Evolutionary conservation across 2,329 filamentous ascomycete species (phyloP).

Genomic region (Pseudogymnoascus sp.): DNA sequence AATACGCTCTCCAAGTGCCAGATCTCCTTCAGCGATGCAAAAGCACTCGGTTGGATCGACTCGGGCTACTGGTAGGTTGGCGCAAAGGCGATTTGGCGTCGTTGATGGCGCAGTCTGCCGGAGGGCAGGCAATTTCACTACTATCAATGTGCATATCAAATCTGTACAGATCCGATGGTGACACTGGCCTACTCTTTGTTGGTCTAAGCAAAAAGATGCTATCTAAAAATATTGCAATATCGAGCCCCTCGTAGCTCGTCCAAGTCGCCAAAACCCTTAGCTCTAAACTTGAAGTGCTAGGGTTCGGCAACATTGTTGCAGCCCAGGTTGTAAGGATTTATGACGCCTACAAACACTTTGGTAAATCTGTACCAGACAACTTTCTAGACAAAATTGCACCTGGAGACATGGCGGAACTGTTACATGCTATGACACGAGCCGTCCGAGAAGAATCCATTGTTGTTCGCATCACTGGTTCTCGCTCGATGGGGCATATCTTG

Average conservation of each 20-base stretch:
- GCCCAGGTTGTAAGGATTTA: not conserved
- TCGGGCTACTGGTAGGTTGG: slow-evolving; percentile 15
- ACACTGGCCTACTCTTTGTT: not conserved
- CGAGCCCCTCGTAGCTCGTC: not conserved
- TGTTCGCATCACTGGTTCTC: not conserved
- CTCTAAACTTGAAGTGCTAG: not conserved
- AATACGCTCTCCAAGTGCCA: slow-evolving; percentile 12
- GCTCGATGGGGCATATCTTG: not conserved
- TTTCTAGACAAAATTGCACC: not conserved
- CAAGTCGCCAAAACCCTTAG: slow-evolving; percentile 11
- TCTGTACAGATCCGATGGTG: not conserved
- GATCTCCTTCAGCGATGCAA: slow-evolving; percentile 13
- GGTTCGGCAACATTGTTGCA: not conserved
- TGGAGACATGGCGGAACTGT: not conserved
- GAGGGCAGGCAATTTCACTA: not conserved
- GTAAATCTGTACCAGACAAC: not conserved
- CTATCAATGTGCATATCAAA: not conserved
- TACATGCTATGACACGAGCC: not conserved
- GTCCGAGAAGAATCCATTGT: not conserved
- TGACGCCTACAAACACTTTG: not conserved
- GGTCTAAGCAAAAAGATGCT: not conserved
- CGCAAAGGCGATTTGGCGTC: slow-evolving; percentile 14
- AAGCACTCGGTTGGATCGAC: slow-evolving; percentile 8
- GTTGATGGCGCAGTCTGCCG: slow-evolving; percentile 4
- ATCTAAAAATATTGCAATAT: not conserved